Evolutionary conservation across 768 basidiomycete species (phyloP), one percentile per base, ranked within the genome.

Genomic region (Calocybe indica): DNA sequence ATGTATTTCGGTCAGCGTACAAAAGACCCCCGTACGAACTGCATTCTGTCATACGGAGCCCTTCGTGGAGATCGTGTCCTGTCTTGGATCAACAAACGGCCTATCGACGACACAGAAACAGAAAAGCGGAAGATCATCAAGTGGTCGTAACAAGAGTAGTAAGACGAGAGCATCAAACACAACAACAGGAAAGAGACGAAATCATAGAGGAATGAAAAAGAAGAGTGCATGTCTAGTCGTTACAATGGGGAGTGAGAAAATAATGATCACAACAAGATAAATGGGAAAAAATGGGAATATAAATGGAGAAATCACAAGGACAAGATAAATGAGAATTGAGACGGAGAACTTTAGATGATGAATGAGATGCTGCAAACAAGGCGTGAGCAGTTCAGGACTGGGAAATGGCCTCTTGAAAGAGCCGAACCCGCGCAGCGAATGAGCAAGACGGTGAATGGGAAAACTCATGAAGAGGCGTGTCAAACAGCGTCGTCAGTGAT

Each of bases 221-320:
- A 66, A 60, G 66, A 63, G 65, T 65, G 78, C 76, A 80, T 83
- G 74, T 84, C 80, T 85, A 83, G 76, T 82, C 78, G 75, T 83
- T 85, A 83, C 82, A 81, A 50, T 54, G 63, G 63, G 63, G 65
- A 61, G 61, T 58, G 55, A 53, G 28, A 33, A 31, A 22, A 31
- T 22, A 22, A 22, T 22, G 22, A 22, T 22, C 31, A 43, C 42
- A 30, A 5, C 11, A 50, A 50, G 39, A 34, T 43, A 40, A 55
- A 40, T 29, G 29, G 46, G 33, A 41, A 34, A 42, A 39, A 38
- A 50, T 48, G 40, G n/a, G 31, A 52, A 50, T 32, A 51, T 43
- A 39, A 7, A 6, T 13, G 39, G 13, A 40, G 13, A 48, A 32
- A 36, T 48, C 47, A 32, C 46, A 45, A 52, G 47, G 43, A 43